These are phyloP conservation scores for Bipolaris sorokiniana DNA, from an alignment of 2,329 filamentous ascomycete genomes.

Conservation along the genomic window DNA sequence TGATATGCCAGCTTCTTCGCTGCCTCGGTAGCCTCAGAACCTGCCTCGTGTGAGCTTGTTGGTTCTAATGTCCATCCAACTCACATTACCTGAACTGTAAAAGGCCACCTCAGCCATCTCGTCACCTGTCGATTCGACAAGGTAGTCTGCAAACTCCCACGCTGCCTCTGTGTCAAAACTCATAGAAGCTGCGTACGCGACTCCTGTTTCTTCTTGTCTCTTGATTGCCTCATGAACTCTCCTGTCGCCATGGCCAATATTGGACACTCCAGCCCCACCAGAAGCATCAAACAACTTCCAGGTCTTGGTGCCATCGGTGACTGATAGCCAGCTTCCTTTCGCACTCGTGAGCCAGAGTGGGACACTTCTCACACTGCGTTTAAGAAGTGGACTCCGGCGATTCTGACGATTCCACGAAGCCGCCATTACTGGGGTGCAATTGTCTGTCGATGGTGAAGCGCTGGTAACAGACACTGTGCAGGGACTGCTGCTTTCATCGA, in stretches of 20 bases:
- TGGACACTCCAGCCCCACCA: slow-evolving; percentile 74
- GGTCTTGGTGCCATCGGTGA: slow-evolving; percentile 50
- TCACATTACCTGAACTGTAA: slow-evolving; percentile 60
- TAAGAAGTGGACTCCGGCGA: slow-evolving; percentile 50
- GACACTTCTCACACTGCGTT: slow-evolving; percentile 58
- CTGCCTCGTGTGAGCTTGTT: slow-evolving; percentile 14
- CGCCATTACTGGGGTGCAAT: neutral
- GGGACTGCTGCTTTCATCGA: slow-evolving; percentile 6
- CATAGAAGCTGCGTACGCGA: slow-evolving; percentile 11
- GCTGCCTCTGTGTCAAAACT: slow-evolving; percentile 60
- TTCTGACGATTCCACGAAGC: neutral
- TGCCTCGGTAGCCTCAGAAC: slow-evolving; percentile 71
- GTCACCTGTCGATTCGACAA: slow-evolving; percentile 60
- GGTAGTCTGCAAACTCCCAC: slow-evolving; percentile 59
- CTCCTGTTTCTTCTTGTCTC: slow-evolving; percentile 61
- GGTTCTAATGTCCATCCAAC: no score
- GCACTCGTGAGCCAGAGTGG: slow-evolving; percentile 57
- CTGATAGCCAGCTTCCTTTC: slow-evolving; percentile 58
- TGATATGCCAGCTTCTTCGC: slow-evolving; percentile 71
- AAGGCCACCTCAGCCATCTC: slow-evolving; percentile 63
- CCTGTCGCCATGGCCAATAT: slow-evolving; percentile 70
- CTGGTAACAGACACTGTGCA: neutral
- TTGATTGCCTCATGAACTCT: slow-evolving; percentile 66
- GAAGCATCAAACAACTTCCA: slow-evolving; percentile 72
- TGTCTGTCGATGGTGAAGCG: neutral